Conservation (phyloP, 2,329 filamentous ascomycete genomes). For the Aspergillus sp. region DNA sequence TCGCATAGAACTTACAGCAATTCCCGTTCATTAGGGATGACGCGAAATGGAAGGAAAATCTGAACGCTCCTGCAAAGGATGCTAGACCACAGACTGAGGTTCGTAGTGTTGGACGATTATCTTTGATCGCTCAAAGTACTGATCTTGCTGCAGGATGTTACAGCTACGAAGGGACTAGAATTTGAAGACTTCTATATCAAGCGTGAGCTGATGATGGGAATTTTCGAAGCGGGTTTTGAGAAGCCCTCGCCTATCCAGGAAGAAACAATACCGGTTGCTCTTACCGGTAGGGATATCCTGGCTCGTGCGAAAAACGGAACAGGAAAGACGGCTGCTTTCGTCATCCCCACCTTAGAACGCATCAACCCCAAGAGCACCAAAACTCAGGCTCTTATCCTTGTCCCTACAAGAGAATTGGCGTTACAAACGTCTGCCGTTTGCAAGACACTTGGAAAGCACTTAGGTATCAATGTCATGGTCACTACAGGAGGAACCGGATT, state of each 20-base stretch:
- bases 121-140: constrained; percentile 8
- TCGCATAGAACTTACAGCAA: constrained; percentile 8
- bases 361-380: constrained; percentile 96
- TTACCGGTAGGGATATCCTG: constrained; percentile 90
- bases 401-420: constrained; percentile 92
- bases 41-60: constrained; percentile 38
- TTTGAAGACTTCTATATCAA: constrained; percentile 97
- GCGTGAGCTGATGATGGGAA: constrained; percentile 94
- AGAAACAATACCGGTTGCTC: constrained; percentile 93
- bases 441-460: constrained; percentile 95
- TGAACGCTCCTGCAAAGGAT: constrained; percentile 44
- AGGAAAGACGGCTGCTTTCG: constrained; percentile 95
- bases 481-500: constrained; percentile 93
- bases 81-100: constrained; percentile 46
- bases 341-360: constrained; percentile 89
- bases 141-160: constrained; percentile 68
- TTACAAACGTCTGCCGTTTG: constrained; percentile 98
- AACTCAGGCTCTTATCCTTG: constrained; percentile 91
- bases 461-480: constrained; percentile 98
- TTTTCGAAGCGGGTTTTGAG: constrained; percentile 98
- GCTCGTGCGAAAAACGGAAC: constrained; percentile 98
- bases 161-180: constrained; percentile 92
- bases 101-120: constrained; percentile 11
- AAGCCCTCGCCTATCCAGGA: constrained; percentile 99
- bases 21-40: constrained; percentile 25